Base-by-base conservation (phyloP, 768 basidiomycete species). In the Galerina sulciceps region DNA sequence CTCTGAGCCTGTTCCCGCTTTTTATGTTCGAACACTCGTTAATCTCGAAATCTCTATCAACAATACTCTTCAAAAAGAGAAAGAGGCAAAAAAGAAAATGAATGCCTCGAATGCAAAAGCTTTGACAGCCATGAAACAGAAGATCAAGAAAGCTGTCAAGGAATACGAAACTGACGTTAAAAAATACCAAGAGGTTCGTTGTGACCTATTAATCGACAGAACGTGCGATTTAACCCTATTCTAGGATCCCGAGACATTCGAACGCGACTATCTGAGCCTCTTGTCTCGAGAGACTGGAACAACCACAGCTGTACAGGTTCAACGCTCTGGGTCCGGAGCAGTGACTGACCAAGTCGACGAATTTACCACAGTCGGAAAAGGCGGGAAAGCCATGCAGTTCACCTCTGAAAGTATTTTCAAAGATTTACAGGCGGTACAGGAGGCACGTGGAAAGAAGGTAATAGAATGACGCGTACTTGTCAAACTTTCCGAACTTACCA, bases 91-190 rank as follows among this genome's bases (percentile, higher is more conserved):
- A 77, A 97, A 98, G 77, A 98, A 97, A 78, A 93, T 96, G 89
- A 96, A 95, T 64, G 91, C 94, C 1, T 89, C 84, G 61, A 96
- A 96, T 67, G 92, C 94, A 40, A 95, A 93, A 68, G 94, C 95
- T 2, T 82, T 99, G 63, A 98, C 94, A 52, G 91, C 91, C n/a
- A 91, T 98, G 88, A 98, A 96, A 77, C 96, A 99, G 76, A 97
- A 96, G 74, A 82, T 98, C 55, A 96, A 91, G 79, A 99, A 96
- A 78, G 83, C 90, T 10, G 67, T 81, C 55, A 96, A 95, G 73
- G 97, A 99, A 72, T 84, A 93, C 70, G 97, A 98, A 76, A 74
- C 73, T 10, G 89, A 93, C 63, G 73, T 96, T 41, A 87, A 86
- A 70, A 84, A 84, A 58, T 98, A 87, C 76, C 89, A 90, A 69